Conservation (phyloP, 768 basidiomycete species). For the Russula ochroleuca region DNA sequence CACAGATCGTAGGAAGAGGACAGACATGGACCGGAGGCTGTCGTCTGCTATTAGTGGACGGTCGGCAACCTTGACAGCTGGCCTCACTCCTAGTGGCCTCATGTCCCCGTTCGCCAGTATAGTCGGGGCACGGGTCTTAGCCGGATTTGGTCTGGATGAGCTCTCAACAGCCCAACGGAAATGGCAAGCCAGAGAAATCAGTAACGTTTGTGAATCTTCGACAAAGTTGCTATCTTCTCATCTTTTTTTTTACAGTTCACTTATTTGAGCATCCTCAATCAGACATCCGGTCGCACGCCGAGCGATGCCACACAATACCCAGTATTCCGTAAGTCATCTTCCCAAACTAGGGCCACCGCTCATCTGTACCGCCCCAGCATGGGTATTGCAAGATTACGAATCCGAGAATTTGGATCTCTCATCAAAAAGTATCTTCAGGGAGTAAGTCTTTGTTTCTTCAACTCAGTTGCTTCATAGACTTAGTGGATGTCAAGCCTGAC, state of each 20-base stretch:
- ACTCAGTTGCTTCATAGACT: neutral
- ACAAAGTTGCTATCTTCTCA: slow-evolving; percentile 7
- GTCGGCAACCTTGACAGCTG: slow-evolving; percentile 27
- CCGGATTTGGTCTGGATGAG: slow-evolving; percentile 54
- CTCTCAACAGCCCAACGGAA: slow-evolving; percentile 66
- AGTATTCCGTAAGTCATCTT: slow-evolving; percentile 62
- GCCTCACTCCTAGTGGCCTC: slow-evolving; percentile 40
- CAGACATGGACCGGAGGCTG: slow-evolving; percentile 54
- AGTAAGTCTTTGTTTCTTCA: slow-evolving; percentile 43
- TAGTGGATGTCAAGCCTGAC: slow-evolving; percentile 45
- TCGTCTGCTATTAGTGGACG: slow-evolving; percentile 43
- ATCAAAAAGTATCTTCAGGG: slow-evolving; percentile 59
- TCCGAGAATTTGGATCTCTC: slow-evolving; percentile 64
- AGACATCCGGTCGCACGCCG: slow-evolving; percentile 87
- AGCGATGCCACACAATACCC: slow-evolving; percentile 95
- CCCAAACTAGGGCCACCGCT: neutral
- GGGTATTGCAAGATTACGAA: slow-evolving; percentile 83
- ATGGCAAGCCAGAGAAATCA: slow-evolving; percentile 90
- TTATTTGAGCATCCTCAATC: slow-evolving; percentile 85
- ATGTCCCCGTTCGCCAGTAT: slow-evolving; percentile 54
- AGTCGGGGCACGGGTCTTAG: slow-evolving; percentile 47
- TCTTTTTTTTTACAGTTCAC: slow-evolving; percentile 56
- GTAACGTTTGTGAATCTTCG: slow-evolving; percentile 57
- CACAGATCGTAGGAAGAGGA: slow-evolving; percentile 59
- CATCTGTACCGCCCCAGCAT: slow-evolving; percentile 47